Evolutionary conservation across 164 flowering plant species (phyloP).

Genomic region (Piper longum): DNA sequence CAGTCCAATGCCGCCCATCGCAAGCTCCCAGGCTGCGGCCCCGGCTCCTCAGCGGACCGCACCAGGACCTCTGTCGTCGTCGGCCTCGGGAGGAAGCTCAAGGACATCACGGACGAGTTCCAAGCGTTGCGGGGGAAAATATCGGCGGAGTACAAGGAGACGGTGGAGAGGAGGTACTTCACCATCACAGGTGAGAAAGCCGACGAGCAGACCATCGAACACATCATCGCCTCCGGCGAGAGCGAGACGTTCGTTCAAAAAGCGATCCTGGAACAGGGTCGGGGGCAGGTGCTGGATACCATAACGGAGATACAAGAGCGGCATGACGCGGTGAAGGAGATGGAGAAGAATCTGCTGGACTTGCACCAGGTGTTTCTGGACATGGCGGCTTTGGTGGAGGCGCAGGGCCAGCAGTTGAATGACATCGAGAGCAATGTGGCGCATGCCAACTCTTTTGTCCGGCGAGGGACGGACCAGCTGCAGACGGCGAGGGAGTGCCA

Average conservation of each 20-base stretch:
- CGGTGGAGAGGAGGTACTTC: conserved; percentile 17
- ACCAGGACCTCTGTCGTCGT: conserved; percentile 20
- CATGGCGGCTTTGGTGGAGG: conserved; percentile 28
- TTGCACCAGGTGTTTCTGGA: conserved; percentile 30
- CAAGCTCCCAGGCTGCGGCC: conserved; percentile 22
- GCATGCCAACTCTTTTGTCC: conserved; percentile 19
- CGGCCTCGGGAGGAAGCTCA: conserved; percentile 19
- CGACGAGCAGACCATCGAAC: conserved; percentile 14
- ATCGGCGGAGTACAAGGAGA: conserved; percentile 18
- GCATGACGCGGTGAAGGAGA: conserved; percentile 23
- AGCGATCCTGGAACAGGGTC: conserved; percentile 21
- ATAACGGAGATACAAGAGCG: conserved; percentile 25
- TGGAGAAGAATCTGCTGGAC: conserved; percentile 23
- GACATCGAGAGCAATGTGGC: conserved; percentile 25
- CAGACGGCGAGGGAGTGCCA: conserved; percentile 18
- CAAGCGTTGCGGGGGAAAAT: conserved; percentile 9
- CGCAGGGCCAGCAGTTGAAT: conserved; percentile 28
- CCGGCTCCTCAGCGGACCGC: conserved; percentile 25
- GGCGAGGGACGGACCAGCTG: conserved; percentile 18
- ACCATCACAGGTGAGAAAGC: conserved; percentile 24
- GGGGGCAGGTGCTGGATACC: conserved; percentile 24
- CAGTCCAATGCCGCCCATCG: conserved; percentile 22
- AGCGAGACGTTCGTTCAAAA: conserved; percentile 21
- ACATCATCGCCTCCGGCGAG: conserved; percentile 19
- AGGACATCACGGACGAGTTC: conserved; percentile 18